phyloP scores from a whole-genome alignment of 805 yeast species.

The Metschnikowia shivogae region DNA sequence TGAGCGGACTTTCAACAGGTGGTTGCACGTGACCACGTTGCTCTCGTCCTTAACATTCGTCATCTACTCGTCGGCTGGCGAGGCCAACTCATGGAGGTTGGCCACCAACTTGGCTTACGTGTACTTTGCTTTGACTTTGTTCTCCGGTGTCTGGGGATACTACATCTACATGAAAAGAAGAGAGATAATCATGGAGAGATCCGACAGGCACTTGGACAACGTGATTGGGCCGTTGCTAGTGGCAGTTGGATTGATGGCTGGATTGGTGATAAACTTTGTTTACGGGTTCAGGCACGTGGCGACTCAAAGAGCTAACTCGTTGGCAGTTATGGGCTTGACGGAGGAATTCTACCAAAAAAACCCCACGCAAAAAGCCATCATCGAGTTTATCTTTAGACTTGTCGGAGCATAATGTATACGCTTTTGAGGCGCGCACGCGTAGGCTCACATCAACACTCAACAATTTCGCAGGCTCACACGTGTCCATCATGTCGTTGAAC shows the following conservation, averaged over 20 bases:
- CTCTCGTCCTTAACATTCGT: conserved; percentile 82
- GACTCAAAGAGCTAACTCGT: conserved; percentile 12
- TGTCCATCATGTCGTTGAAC: conserved; percentile 37
- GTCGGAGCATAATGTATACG: conserved; percentile 16
- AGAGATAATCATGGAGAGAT: conserved; percentile 69
- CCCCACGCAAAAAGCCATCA: conserved; percentile 32
- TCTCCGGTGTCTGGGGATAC: conserved; percentile 89
- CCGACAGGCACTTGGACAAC: conserved; percentile 84
- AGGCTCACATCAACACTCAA: conserved; percentile 3
- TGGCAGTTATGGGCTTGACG: conserved; percentile 22
- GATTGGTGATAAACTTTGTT: conserved; percentile 67
- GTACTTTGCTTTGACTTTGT: conserved; percentile 76
- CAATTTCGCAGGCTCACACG: neutral
- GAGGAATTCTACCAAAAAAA: conserved; percentile 28
- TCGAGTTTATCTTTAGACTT: conserved; percentile 30
- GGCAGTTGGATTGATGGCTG: conserved; percentile 61
- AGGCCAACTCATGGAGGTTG: conserved; percentile 57
- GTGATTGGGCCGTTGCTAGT: conserved; percentile 84
- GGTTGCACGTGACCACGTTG: conserved; percentile 87
- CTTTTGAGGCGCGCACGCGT: conserved; percentile 6
- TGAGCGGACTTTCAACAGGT: conserved; percentile 93
- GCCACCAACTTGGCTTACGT: conserved; percentile 73
- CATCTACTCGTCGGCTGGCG: conserved; percentile 68
- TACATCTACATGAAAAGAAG: conserved; percentile 68
- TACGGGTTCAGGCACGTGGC: conserved; percentile 46